Conservation (phyloP, 1,139 yeast genomes). For the Magnusiomyces tetraspermus region DNA sequence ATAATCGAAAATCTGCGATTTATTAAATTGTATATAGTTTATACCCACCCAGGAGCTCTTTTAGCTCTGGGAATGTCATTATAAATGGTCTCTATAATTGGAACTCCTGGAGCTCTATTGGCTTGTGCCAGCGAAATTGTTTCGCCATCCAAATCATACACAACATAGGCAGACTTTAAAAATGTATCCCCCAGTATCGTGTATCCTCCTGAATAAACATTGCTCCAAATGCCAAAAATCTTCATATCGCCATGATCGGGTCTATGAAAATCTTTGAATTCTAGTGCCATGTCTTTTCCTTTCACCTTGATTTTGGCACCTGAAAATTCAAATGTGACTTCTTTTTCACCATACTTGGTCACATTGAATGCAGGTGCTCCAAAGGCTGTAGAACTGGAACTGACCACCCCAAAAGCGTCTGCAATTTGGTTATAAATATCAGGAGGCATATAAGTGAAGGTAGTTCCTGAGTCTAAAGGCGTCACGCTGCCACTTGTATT, state of each 20-base stretch:
- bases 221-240: slow-evolving; percentile 5
- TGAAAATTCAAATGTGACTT: slow-evolving; percentile 9
- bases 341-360: slow-evolving; percentile 3
- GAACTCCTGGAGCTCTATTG: slow-evolving; percentile 16
- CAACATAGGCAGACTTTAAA: slow-evolving; percentile 65
- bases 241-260: slow-evolving; percentile 6
- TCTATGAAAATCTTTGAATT: slow-evolving; percentile 5
- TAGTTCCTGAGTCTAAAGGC: slow-evolving; percentile 12
- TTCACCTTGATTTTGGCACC: slow-evolving; percentile 12
- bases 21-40: no score
- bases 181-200: slow-evolving; percentile 61
- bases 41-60: slow-evolving; percentile 4
- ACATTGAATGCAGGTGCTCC: slow-evolving; percentile 8
- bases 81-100: slow-evolving; percentile 21
- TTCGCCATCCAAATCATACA: slow-evolving; percentile 60
- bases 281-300: slow-evolving; percentile 3
- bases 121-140: slow-evolving; percentile 65
- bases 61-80: slow-evolving; percentile 12
- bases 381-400: not conserved
- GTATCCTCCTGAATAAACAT: not conserved
- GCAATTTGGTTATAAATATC: slow-evolving; percentile 7
- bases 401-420: slow-evolving; percentile 7
- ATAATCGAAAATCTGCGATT: no score
- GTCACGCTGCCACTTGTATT: slow-evolving; percentile 30
- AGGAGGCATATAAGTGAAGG: slow-evolving; percentile 12